A percentile compares a stretch with the other conserved stretches of the same genome.
phyloP scores from a whole-genome alignment of 495 filamentous ascomycete genomes.

The Xylaria acuta region DNA sequence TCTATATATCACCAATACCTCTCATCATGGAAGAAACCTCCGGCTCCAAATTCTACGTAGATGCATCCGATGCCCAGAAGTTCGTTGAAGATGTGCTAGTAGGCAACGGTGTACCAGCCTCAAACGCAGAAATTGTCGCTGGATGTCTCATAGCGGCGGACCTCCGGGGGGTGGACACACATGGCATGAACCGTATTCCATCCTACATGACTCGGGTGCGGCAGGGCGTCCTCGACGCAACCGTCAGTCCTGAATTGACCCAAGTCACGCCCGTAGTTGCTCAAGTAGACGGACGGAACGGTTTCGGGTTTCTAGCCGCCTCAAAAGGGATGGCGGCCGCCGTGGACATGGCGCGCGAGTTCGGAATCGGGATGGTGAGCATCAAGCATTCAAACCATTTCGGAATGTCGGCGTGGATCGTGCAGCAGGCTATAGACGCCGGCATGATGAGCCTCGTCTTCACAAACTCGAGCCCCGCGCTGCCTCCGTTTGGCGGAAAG shows the following conservation, averaged over 20 bases:
- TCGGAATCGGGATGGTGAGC: slow-evolving; percentile 74
- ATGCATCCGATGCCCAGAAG: slow-evolving; percentile 26
- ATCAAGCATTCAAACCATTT: slow-evolving; percentile 82
- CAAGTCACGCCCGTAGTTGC: slow-evolving; percentile 72
- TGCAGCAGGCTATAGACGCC: slow-evolving; percentile 73
- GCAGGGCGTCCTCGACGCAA: slow-evolving; percentile 65
- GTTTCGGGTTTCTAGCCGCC: slow-evolving; percentile 76
- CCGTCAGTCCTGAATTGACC: slow-evolving; percentile 59
- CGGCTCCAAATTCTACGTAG: slow-evolving; percentile 2
- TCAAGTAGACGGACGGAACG: slow-evolving; percentile 70
- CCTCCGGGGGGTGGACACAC: slow-evolving; percentile 78
- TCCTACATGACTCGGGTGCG: slow-evolving; percentile 77
- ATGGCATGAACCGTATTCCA: slow-evolving; percentile 77
- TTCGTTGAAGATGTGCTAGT: slow-evolving; percentile 33
- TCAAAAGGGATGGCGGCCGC: slow-evolving; percentile 67
- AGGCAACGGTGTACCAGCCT: slow-evolving; percentile 60
- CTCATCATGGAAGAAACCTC: slow-evolving; percentile 34
- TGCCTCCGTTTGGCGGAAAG: slow-evolving; percentile 75
- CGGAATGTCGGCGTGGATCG: slow-evolving; percentile 80
- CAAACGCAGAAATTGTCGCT: slow-evolving; percentile 66
- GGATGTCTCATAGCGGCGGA: slow-evolving; percentile 72
- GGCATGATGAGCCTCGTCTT: slow-evolving; percentile 80
- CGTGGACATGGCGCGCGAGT: slow-evolving; percentile 66
- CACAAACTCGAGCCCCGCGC: slow-evolving; percentile 76
- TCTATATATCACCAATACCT: not conserved